Evolutionary conservation across 257 asterid genomes (phyloP).

Genomic region (Cynanchum wilfordii): DNA sequence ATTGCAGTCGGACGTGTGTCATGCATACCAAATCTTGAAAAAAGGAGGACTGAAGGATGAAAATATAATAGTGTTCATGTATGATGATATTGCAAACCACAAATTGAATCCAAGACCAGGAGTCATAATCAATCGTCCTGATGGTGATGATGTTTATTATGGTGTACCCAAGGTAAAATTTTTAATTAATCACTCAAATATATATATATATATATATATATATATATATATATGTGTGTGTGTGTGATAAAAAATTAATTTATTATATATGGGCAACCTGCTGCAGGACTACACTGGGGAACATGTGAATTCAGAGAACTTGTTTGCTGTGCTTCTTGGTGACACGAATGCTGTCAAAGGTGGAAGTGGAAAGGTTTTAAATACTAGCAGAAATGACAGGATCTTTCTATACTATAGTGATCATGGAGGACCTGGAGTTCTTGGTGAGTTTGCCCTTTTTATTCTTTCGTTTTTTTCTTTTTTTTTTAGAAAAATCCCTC

Average conservation of each 20-base stretch:
- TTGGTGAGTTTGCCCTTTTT: slow-evolving; percentile 42
- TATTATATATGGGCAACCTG: neutral
- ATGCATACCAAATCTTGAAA: slow-evolving; percentile 83
- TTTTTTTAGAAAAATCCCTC: neutral
- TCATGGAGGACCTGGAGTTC: slow-evolving; percentile 96
- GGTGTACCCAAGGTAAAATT: slow-evolving; percentile 80
- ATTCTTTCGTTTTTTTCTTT: no score
- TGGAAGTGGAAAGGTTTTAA: slow-evolving; percentile 72
- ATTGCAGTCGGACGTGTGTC: slow-evolving; percentile 85
- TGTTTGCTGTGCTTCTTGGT: slow-evolving; percentile 77
- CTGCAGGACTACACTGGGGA: slow-evolving; percentile 77
- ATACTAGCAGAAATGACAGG: slow-evolving; percentile 64
- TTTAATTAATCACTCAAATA: no score
- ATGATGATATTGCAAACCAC: slow-evolving; percentile 72
- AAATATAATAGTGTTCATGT: slow-evolving; percentile 86
- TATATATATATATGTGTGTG: no score
- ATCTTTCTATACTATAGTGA: slow-evolving; percentile 80
- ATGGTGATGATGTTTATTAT: slow-evolving; percentile 66
- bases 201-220: no score
- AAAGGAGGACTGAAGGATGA: slow-evolving; percentile 84
- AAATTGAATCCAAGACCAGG: slow-evolving; percentile 74
- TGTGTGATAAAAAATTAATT: no score
- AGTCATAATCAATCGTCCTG: slow-evolving; percentile 67
- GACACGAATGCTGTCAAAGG: slow-evolving; percentile 57
- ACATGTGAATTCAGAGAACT: slow-evolving; percentile 49